These are phyloP conservation scores for Rhododendron griersonianum DNA, from an alignment of 148 eudicot species.

Conservation along the genomic window DNA sequence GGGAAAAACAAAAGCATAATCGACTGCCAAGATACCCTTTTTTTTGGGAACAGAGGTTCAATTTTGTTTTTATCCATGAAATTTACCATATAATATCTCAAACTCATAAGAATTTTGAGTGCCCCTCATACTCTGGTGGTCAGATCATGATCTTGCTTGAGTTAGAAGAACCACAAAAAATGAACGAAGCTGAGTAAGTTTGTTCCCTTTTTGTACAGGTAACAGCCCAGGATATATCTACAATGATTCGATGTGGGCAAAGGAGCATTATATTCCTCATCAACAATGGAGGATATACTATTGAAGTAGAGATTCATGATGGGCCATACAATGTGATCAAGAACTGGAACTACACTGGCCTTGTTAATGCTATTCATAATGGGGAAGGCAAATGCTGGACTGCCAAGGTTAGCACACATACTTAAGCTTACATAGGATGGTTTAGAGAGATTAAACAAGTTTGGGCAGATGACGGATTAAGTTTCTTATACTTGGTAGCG, in stretches of 20 bases:
- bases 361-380: slow-evolving; percentile 67
- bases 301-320: slow-evolving; percentile 85
- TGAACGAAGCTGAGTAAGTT: not conserved
- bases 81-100: not conserved
- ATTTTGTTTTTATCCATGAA: not conserved
- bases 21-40: not conserved
- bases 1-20: not conserved
- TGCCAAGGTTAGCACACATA: slow-evolving; percentile 43
- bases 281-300: slow-evolving; percentile 83
- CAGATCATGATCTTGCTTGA: not conserved
- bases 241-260: slow-evolving; percentile 77
- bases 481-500: not conserved
- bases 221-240: slow-evolving; percentile 80
- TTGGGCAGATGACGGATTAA: no score
- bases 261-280: slow-evolving; percentile 70
- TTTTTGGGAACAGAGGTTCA: not conserved
- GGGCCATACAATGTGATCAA: slow-evolving; percentile 85
- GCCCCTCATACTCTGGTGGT: not conserved
- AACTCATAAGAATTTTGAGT: not conserved
- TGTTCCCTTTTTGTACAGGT: slow-evolving; percentile 36
- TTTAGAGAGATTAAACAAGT: not conserved
- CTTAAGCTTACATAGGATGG: not conserved
- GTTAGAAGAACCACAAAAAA: not conserved
- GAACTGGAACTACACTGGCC: slow-evolving; percentile 73
- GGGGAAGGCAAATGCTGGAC: slow-evolving; percentile 75